A percentile compares a stretch with the other conserved stretches of the same genome.
Evolutionary conservation across 441 rosid genomes (phyloP).

Genomic region (Jatropha multifida): DNA sequence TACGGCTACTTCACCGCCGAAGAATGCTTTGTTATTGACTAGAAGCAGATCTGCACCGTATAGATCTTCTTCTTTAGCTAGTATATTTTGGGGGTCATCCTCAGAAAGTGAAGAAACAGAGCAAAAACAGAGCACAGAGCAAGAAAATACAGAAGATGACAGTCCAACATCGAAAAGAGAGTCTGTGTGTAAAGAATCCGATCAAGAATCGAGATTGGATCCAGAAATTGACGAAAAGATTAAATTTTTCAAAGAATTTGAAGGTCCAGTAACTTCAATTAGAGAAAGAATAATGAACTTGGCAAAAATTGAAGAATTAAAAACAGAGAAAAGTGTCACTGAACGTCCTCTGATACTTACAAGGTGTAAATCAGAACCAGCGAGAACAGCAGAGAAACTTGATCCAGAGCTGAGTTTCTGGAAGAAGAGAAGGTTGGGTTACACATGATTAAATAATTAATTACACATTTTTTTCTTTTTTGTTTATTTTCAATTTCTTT

Average conservation of each 20-base stretch:
- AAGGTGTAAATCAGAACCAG: conserved; percentile 85
- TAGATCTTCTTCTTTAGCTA: conserved; percentile 71
- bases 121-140: conserved; percentile 27
- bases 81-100: conserved; percentile 78
- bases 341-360: conserved; percentile 42
- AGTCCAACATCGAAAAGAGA: conserved; percentile 30
- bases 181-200: conserved; percentile 27
- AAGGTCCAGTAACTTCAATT: conserved; percentile 21
- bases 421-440: conserved; percentile 15
- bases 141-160: conserved; percentile 26
- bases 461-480: background rate
- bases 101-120: conserved; percentile 34
- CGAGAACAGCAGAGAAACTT: conserved; percentile 57
- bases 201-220: conserved; percentile 27
- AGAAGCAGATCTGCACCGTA: conserved; percentile 91
- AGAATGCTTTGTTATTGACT: conserved; percentile 60
- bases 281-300: conserved; percentile 19
- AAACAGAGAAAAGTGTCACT: background rate
- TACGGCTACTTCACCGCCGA: conserved; percentile 53
- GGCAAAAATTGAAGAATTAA: conserved; percentile 4
- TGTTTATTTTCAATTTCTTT: conserved; percentile 8
- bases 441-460: conserved; percentile 26
- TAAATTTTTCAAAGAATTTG: conserved; percentile 27
- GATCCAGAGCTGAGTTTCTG: conserved; percentile 42
- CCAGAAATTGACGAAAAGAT: conserved; percentile 33